A percentile compares a stretch with the other conserved stretches of the same genome.
Evolutionary conservation across 805 yeast species (phyloP).

Genomic region (Tetrapisispora nanseiensis): DNA sequence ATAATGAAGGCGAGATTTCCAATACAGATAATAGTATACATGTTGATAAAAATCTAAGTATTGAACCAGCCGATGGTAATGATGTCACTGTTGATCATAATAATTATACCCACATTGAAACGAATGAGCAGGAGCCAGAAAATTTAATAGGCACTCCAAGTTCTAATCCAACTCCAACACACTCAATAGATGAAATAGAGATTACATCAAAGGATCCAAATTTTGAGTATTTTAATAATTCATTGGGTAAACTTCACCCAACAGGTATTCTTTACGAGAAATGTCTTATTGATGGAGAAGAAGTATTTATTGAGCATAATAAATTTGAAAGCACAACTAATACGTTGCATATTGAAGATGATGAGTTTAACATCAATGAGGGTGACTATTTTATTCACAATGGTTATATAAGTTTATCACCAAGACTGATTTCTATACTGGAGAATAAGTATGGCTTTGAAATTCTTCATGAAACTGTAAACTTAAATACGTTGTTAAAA

Average conservation of each 20-base stretch:
- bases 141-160: too few species aligned
- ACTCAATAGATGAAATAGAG: neutral
- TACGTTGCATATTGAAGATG: constrained; percentile 5
- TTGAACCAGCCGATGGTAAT: neutral
- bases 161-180: neutral
- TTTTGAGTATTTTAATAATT: constrained; percentile 8
- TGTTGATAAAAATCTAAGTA: too few species aligned
- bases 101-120: too few species aligned
- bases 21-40: too few species aligned
- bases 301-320: constrained; percentile 14
- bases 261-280: constrained; percentile 16
- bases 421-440: constrained; percentile 8
- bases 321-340: constrained; percentile 10
- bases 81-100: too few species aligned
- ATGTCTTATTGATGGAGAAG: constrained; percentile 18
- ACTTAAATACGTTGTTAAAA: neutral
- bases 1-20: neutral
- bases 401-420: constrained; percentile 12
- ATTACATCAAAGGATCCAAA: neutral
- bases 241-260: constrained; percentile 10
- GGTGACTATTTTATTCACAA: constrained; percentile 11
- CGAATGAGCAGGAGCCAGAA: too few species aligned
- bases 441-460: constrained; percentile 8
- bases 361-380: constrained; percentile 7
- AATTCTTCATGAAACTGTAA: neutral